Conservation (phyloP, 2,329 filamentous ascomycete genomes). For the Incumbomyces lentus region DNA sequence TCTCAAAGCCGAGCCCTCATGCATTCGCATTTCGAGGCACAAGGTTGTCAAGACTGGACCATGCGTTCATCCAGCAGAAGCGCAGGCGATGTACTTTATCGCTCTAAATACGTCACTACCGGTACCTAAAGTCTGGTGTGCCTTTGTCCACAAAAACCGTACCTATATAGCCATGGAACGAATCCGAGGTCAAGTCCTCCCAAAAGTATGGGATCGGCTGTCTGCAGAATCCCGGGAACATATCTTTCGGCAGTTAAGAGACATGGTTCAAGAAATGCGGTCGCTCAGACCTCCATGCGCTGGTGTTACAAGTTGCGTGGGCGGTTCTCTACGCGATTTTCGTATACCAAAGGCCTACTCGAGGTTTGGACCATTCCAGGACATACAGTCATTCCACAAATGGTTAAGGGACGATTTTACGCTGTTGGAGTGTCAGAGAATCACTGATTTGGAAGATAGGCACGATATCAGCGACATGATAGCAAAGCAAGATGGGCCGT, state of each 20-base stretch:
- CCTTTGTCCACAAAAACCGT: slow-evolving; percentile 31
- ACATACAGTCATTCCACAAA: slow-evolving; percentile 26
- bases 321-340: slow-evolving; percentile 22
- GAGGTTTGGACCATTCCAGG: slow-evolving; percentile 27
- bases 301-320: slow-evolving; percentile 13
- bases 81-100: slow-evolving; percentile 32
- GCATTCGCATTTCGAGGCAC: slow-evolving; percentile 22
- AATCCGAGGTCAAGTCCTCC: slow-evolving; percentile 24
- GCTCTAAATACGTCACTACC: slow-evolving; percentile 32
- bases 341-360: slow-evolving; percentile 17
- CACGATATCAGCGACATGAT: slow-evolving; percentile 27
- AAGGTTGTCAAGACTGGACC: slow-evolving; percentile 27
- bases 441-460: slow-evolving; percentile 17
- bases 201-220: slow-evolving; percentile 13
- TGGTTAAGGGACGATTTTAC: slow-evolving; percentile 22
- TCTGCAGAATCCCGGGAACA: slow-evolving; percentile 8
- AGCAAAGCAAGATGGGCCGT: slow-evolving; percentile 27
- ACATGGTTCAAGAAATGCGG: slow-evolving; percentile 14
- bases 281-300: slow-evolving; percentile 6
- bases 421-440: slow-evolving; percentile 14
- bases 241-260: slow-evolving; percentile 12
- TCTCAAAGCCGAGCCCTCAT: slow-evolving; percentile 19
- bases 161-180: slow-evolving; percentile 40
- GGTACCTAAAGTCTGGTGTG: slow-evolving; percentile 36
- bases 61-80: slow-evolving; percentile 29